phyloP scores from a whole-genome alignment of 2,329 filamentous ascomycete genomes.

The Coniella lustricola region DNA sequence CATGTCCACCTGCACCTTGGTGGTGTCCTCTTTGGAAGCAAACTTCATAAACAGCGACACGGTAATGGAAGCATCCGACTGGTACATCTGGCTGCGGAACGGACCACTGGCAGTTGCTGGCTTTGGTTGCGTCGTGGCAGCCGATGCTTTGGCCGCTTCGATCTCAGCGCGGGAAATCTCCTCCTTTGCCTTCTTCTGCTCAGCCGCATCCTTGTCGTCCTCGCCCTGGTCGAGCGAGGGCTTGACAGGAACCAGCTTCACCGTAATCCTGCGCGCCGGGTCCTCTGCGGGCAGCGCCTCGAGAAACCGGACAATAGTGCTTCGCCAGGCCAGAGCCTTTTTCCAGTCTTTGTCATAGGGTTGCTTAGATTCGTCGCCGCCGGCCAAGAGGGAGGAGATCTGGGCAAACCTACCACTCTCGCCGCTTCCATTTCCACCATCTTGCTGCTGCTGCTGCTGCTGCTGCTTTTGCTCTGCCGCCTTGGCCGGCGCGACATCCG shows the following conservation, averaged over 20 bases:
- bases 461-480: slow-evolving; percentile 17
- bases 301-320: slow-evolving; percentile 40
- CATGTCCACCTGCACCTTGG: slow-evolving; percentile 17
- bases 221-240: slow-evolving; percentile 22
- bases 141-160: slow-evolving; percentile 4
- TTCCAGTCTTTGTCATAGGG: slow-evolving; percentile 28
- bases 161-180: neutral
- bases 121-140: neutral
- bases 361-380: slow-evolving; percentile 16
- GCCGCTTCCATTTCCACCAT: too few relatives aligned
- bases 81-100: slow-evolving; percentile 35
- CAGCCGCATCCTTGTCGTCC: slow-evolving; percentile 16
- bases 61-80: slow-evolving; percentile 29
- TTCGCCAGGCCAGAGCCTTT: slow-evolving; percentile 38
- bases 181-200: neutral
- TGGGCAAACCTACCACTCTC: slow-evolving; percentile 1
- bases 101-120: slow-evolving; percentile 3
- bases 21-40: slow-evolving; percentile 22
- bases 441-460: slow-evolving; percentile 4
- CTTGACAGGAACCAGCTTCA: slow-evolving; percentile 27
- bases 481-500: slow-evolving; percentile 22
- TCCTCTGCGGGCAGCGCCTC: slow-evolving; percentile 37
- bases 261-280: slow-evolving; percentile 38
- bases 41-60: slow-evolving; percentile 35
- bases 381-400: slow-evolving; percentile 14